These are phyloP conservation scores for Pyronema omphalodes DNA, from an alignment of 495 filamentous ascomycete genomes.

Conservation along the genomic window DNA sequence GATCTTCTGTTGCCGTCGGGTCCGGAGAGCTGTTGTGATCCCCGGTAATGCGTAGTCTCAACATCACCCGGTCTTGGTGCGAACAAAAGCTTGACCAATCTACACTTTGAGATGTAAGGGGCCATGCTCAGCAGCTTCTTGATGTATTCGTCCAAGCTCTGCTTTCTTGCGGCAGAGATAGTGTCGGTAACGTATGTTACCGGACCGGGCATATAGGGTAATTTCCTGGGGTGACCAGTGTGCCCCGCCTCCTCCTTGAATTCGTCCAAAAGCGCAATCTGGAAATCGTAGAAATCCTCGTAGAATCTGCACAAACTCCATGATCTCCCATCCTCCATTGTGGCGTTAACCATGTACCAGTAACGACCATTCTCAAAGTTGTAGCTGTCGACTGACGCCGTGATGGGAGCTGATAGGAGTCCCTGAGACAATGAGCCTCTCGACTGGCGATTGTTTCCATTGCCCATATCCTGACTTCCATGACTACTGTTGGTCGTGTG, in stretches of 20 bases:
- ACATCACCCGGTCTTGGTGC: conserved; percentile 78
- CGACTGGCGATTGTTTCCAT: neutral
- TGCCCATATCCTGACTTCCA: neutral
- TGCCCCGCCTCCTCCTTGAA: conserved; percentile 87
- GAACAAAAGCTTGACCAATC: conserved; percentile 75
- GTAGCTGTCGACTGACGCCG: conserved; percentile 77
- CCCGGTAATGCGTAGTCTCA: conserved; percentile 45
- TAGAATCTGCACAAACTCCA: conserved; percentile 92
- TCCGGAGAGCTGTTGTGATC: conserved; percentile 52
- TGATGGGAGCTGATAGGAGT: conserved; percentile 36
- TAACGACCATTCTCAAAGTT: conserved; percentile 96
- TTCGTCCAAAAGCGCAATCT: conserved; percentile 82
- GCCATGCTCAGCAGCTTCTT: conserved; percentile 74
- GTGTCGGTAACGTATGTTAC: conserved; percentile 96
- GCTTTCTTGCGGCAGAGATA: conserved; percentile 79
- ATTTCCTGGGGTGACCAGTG: conserved; percentile 53
- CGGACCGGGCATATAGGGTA: conserved; percentile 98
- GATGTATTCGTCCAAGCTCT: conserved; percentile 86
- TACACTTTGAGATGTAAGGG: conserved; percentile 62
- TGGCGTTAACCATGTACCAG: conserved; percentile 90
- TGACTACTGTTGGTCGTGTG: conserved; percentile 4
- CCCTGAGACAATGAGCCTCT: neutral
- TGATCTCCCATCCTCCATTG: conserved; percentile 73
- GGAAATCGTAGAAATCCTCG: conserved; percentile 97
- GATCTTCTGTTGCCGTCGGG: conserved; percentile 27